A percentile compares a stretch with the other conserved stretches of the same genome.
Evolutionary conservation across 2,329 filamentous ascomycete genomes (phyloP).

Genomic region (Fusarium illudens): DNA sequence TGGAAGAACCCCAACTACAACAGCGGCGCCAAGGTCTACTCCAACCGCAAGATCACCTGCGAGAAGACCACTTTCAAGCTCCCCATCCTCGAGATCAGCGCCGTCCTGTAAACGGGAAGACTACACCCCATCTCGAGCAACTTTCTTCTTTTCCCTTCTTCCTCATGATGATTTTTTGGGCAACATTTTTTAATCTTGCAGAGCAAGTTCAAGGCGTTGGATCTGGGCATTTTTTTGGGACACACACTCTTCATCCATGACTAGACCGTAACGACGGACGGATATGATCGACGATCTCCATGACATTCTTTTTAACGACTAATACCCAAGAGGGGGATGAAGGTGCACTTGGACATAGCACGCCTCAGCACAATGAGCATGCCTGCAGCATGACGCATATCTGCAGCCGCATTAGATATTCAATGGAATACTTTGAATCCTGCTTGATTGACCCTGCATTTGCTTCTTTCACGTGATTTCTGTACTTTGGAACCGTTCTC

Average conservation of each 20-base stretch:
- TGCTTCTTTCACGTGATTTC: background rate
- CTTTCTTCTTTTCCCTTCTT: background rate
- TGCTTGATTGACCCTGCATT: background rate
- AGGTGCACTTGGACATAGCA: slow-evolving; percentile 3
- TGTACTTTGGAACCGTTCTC: background rate
- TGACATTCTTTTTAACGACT: slow-evolving; percentile 35
- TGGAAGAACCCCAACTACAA: slow-evolving; percentile 47
- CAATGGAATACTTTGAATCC: slow-evolving; percentile 12
- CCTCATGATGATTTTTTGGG: slow-evolving; percentile 1
- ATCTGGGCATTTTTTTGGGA: slow-evolving; percentile 3
- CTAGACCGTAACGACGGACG: slow-evolving; percentile 38
- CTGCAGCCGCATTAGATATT: slow-evolving; percentile 9
- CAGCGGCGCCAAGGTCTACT: slow-evolving; percentile 42
- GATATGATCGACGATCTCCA: slow-evolving; percentile 37
- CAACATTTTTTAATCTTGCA: slow-evolving; percentile 21
- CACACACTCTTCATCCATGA: slow-evolving; percentile 28
- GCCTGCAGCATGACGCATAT: slow-evolving; percentile 8
- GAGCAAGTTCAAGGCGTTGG: slow-evolving; percentile 32
- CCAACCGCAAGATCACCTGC: slow-evolving; percentile 41
- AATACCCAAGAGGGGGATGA: slow-evolving; percentile 16
- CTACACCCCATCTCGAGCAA: background rate
- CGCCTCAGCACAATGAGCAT: slow-evolving; percentile 10
- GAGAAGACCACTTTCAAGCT: slow-evolving; percentile 35
- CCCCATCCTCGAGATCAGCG: slow-evolving; percentile 43
- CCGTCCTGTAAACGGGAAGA: slow-evolving; percentile 34